Conservation (phyloP, 441 rosid species). For the Manihot esculenta region DNA sequence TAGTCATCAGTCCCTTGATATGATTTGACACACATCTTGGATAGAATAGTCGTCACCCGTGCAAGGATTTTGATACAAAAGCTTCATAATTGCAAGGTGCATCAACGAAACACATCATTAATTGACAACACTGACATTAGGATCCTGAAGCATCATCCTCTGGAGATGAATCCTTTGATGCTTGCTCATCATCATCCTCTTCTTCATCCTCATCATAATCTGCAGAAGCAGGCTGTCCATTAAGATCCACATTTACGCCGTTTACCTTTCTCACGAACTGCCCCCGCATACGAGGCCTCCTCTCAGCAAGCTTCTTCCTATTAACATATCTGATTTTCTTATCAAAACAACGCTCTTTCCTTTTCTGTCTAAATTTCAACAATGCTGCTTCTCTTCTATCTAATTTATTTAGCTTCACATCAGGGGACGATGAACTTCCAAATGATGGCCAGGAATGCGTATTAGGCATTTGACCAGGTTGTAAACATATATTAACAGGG, state of each 20-base stretch:
- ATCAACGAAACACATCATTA: no score
- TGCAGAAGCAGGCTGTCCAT: constrained; percentile 65
- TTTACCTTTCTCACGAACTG: constrained; percentile 91
- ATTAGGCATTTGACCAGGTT: constrained; percentile 59
- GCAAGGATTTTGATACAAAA: not conserved
- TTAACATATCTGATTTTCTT: constrained; percentile 94
- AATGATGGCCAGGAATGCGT: constrained; percentile 59
- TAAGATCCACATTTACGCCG: constrained; percentile 78
- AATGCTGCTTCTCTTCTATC: constrained; percentile 94
- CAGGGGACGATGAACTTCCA: constrained; percentile 52
- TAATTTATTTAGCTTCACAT: constrained; percentile 51
- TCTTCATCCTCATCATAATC: constrained; percentile 82
- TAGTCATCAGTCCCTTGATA: not conserved
- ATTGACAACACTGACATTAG: constrained; percentile 6
- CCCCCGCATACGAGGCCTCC: constrained; percentile 97
- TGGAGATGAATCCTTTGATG: constrained; percentile 63
- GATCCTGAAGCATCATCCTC: constrained; percentile 55
- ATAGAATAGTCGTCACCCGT: not conserved
- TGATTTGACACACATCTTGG: not conserved
- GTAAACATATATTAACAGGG: constrained; percentile 63
- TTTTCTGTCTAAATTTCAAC: constrained; percentile 83
- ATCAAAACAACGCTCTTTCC: constrained; percentile 92
- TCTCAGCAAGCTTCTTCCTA: constrained; percentile 85
- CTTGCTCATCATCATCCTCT: constrained; percentile 58
- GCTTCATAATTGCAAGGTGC: no score